Base-by-base conservation (phyloP, 441 rosid species). In the Gossypium laxum region DNA sequence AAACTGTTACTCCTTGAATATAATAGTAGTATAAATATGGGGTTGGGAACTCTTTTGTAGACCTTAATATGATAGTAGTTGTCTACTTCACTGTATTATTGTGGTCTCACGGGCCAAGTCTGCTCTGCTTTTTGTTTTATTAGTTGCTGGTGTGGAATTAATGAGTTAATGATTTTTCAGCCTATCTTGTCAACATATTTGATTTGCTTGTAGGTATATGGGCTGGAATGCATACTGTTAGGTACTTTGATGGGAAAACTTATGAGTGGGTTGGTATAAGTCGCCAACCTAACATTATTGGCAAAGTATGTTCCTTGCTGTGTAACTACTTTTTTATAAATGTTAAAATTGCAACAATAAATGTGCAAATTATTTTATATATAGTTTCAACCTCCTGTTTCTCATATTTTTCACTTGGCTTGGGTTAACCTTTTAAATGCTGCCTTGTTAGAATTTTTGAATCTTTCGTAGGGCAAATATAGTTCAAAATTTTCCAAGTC, bases 211-310 rank as follows among this genome's bases (percentile, higher is more conserved):
- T 82, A 95, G 99, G 99, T 47, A 95, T 95, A 17, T 91, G 99
- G 98, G 98, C 97, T 28, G 99, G 99, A 76, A 95, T 95, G 99
- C 79, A 91, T 75, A 89, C 98, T n/a, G 99, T 95, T 26, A 82
- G 97, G 70, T 89, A 95, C 78, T 95, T 95, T 70, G 99, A 95
- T 73, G 99, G 97, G 41, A 92, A 80, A 83, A 91, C 99, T 62
- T 95, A 95, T 14, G 96, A 92, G 77, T 92, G 99, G 99, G 98
- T 92, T 77, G 98, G 98, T 74, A 92, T 95, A 69, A 95, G 98
- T 78, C 96, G 89, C 54, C 98, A 95, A 76, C 98, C 99, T 22
- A 95, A 89, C 70, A 89, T 95, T 62, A 76, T 95, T 52, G 91
- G 97, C 77, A 95, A 87, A 87, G 99, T 89, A 83, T 2, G 86